phyloP scores from a whole-genome alignment of 257 asterid genomes.

The Solanum ossicruentum region DNA sequence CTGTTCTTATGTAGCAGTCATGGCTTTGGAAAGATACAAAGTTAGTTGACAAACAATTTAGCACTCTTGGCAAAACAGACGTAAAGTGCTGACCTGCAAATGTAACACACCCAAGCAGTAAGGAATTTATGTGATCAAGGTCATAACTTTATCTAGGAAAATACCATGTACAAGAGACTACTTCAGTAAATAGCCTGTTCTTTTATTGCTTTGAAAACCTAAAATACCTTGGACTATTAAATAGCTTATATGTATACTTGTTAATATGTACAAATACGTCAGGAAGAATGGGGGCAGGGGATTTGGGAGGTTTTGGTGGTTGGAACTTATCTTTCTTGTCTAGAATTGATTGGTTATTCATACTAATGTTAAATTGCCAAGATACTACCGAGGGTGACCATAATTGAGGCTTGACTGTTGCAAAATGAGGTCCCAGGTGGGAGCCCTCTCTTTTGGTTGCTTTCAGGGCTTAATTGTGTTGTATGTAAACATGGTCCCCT shows the following conservation, averaged over 20 bases:
- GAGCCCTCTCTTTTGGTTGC: not conserved
- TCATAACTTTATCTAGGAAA: not conserved
- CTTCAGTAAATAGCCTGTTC: not conserved
- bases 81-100: conserved; percentile 61
- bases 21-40: conserved; percentile 57
- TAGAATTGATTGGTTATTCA: not conserved
- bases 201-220: not conserved
- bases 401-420: not conserved
- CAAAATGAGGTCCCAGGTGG: not conserved
- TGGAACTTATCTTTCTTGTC: not conserved
- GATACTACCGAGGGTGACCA: not conserved
- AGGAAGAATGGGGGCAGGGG: not conserved
- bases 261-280: not conserved
- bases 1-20: conserved; percentile 88
- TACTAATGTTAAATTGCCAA: not conserved
- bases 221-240: not conserved
- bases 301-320: not conserved
- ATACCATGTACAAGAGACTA: not conserved
- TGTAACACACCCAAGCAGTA: not conserved
- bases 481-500: not conserved
- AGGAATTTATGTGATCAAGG: not conserved
- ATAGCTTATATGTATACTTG: not conserved
- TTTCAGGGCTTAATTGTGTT: not conserved
- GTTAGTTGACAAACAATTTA: conserved; percentile 51
- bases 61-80: conserved; percentile 56